phyloP scores from a whole-genome alignment of 805 yeast genomes.

The Candida takata region DNA sequence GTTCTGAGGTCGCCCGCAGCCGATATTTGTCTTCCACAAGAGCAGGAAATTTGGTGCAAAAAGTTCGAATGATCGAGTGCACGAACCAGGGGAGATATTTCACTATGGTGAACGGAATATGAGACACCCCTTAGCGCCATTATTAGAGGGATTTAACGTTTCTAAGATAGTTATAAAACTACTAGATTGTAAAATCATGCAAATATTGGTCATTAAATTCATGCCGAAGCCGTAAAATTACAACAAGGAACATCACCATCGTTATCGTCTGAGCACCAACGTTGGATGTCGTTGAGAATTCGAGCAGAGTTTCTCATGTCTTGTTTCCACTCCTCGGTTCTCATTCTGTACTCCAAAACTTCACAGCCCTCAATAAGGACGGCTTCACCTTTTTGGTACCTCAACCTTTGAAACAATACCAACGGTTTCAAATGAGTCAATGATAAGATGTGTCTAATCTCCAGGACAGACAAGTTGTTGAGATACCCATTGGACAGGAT shows the following conservation, averaged over 20 bases:
- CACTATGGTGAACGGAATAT: too few relatives aligned
- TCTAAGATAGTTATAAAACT: too few relatives aligned
- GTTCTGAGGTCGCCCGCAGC: too few relatives aligned
- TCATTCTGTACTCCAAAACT: constrained; percentile 48
- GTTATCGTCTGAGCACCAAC: constrained; percentile 50
- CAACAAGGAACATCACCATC: constrained; percentile 34
- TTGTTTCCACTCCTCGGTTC: constrained; percentile 51
- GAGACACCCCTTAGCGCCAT: too few relatives aligned
- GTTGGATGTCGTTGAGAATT: constrained; percentile 54
- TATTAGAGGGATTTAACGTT: too few relatives aligned
- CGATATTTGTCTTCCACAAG: too few relatives aligned
- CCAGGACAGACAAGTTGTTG: constrained; percentile 62
- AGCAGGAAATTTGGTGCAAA: too few relatives aligned
- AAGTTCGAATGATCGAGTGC: too few relatives aligned
- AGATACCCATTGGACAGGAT: constrained; percentile 40
- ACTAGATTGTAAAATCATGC: too few relatives aligned
- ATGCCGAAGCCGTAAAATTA: too few relatives aligned
- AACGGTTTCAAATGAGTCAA: constrained; percentile 56
- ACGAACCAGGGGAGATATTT: too few relatives aligned
- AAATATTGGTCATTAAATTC: too few relatives aligned
- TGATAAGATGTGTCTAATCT: constrained; percentile 55
- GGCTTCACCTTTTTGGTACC: constrained; percentile 24
- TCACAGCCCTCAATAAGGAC: constrained; percentile 79
- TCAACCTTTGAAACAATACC: constrained; percentile 51
- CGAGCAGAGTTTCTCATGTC: constrained; percentile 49